These are phyloP conservation scores for Rhamnella rubrinervis DNA, from an alignment of 331 rosid genomes.

Conservation along the genomic window DNA sequence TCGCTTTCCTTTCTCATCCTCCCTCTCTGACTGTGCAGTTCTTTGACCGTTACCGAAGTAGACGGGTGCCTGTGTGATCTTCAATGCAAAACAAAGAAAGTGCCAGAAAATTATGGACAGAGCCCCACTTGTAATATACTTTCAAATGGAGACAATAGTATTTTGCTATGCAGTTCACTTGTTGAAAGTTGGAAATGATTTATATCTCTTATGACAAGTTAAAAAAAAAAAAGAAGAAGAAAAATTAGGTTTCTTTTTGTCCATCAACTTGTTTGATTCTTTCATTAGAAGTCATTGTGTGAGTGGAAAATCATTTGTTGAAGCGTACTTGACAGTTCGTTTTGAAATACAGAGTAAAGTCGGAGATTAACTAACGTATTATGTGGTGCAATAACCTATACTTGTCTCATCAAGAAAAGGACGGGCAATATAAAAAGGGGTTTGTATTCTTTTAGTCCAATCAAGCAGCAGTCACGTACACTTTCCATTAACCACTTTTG, in stretches of 20 bases:
- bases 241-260: background rate
- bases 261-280: background rate
- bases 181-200: conserved; percentile 37
- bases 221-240: background rate
- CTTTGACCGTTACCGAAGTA: conserved; percentile 69
- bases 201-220: background rate
- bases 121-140: conserved; percentile 37
- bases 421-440: no score
- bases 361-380: background rate
- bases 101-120: conserved; percentile 25
- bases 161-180: conserved; percentile 23
- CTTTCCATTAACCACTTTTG: no score
- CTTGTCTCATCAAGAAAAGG: no score
- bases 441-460: no score
- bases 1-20: background rate
- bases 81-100: background rate
- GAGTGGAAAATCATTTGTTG: background rate
- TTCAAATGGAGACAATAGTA: conserved; percentile 22
- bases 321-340: background rate
- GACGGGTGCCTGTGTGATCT: conserved; percentile 66
- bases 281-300: background rate
- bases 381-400: no score
- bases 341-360: background rate
- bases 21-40: conserved; percentile 41
- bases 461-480: no score